phyloP scores from a whole-genome alignment of 768 basidiomycete genomes.

The Calocybe gangraenosa region DNA sequence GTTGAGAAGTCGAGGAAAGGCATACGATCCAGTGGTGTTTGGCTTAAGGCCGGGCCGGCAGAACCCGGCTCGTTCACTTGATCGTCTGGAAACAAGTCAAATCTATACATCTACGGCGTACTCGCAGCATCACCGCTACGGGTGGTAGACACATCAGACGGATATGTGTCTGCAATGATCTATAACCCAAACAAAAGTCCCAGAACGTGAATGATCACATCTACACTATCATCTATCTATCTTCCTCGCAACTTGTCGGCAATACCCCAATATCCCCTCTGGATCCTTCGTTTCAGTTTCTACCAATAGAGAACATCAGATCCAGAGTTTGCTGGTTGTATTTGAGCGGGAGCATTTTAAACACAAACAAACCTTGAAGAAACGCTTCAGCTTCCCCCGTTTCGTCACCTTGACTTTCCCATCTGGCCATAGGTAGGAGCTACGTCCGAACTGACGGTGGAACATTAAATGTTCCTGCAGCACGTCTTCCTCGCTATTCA shows the following conservation, averaged over 20 bases:
- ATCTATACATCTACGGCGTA: too few species aligned
- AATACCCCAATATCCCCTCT: constrained; percentile 2
- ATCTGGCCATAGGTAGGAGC: constrained; percentile 3
- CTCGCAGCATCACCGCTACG: too few species aligned
- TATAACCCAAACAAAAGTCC: too few species aligned
- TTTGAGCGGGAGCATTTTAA: not conserved
- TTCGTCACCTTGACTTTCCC: not conserved
- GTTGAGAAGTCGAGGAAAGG: too few species aligned
- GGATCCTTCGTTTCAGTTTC: not conserved
- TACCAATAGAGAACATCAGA: not conserved
- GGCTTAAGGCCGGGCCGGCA: not conserved
- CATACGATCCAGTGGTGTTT: not conserved
- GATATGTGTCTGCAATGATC: too few species aligned
- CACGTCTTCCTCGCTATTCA: constrained; percentile 29
- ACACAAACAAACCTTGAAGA: not conserved
- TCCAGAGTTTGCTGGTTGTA: not conserved
- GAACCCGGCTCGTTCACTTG: not conserved
- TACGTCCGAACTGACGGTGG: constrained; percentile 16
- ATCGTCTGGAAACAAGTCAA: too few species aligned
- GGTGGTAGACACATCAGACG: too few species aligned
- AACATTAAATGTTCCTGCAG: constrained; percentile 28
- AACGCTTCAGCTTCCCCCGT: not conserved
- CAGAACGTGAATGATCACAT: too few species aligned
- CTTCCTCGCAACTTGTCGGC: not conserved
- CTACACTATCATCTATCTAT: too few species aligned